Evolutionary conservation across 1,284 basidiomycete genomes (phyloP).

Genomic region (Cutaneotrichosporon sp.): DNA sequence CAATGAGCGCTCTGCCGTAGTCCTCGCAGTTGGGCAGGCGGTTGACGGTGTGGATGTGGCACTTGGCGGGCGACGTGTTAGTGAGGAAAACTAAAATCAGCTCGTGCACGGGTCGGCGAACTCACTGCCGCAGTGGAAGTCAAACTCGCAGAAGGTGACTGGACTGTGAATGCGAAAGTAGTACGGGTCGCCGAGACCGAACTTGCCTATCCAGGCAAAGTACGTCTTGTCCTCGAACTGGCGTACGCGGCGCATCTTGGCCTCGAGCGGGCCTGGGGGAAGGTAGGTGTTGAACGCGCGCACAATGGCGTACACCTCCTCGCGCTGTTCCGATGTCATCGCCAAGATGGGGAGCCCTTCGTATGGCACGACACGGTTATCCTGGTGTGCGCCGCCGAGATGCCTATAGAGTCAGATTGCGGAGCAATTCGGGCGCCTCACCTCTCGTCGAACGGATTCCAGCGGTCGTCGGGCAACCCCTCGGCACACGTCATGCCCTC

Average conservation of each 20-base stretch:
- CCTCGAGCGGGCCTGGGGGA: constrained; percentile 27
- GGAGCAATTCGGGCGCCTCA: neutral
- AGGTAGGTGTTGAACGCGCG: constrained; percentile 44
- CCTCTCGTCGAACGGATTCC: constrained; percentile 46
- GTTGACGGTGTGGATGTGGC: constrained; percentile 44
- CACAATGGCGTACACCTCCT: constrained; percentile 31
- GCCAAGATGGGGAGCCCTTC: constrained; percentile 32
- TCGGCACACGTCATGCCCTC: constrained; percentile 26
- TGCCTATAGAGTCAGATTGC: constrained; percentile 12
- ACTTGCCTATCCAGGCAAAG: constrained; percentile 44
- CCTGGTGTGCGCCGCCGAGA: constrained; percentile 38
- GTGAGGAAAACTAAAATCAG: constrained; percentile 38
- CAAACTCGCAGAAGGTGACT: constrained; percentile 42
- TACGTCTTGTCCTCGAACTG: constrained; percentile 31
- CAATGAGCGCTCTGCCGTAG: constrained; percentile 39
- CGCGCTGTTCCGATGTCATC: constrained; percentile 29
- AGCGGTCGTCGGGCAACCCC: constrained; percentile 36
- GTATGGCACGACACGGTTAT: constrained; percentile 42
- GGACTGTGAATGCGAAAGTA: constrained; percentile 45
- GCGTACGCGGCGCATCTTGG: constrained; percentile 27
- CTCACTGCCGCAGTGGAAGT: constrained; percentile 45
- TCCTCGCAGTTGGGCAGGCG: constrained; percentile 42
- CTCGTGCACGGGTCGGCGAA: neutral
- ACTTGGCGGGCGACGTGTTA: constrained; percentile 45
- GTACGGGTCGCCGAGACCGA: constrained; percentile 39